A percentile compares a stretch with the other conserved stretches of the same genome.
Conservation (phyloP, 192 early-diverging fungal species). For the Backusella liffmaniae region DNA sequence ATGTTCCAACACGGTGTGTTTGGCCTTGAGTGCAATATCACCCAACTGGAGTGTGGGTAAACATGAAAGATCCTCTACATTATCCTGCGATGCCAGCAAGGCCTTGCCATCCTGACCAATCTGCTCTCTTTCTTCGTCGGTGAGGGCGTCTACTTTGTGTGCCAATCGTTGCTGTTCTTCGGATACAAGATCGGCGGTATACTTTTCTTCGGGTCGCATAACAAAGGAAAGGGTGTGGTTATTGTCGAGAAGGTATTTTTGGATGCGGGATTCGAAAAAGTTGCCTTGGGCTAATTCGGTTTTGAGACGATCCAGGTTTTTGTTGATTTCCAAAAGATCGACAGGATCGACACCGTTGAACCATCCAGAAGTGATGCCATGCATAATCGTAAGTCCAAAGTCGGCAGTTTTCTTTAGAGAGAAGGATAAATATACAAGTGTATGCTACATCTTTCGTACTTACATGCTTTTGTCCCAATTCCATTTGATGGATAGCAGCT, state of each 20-base stretch:
- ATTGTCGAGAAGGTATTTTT: conserved; percentile 81
- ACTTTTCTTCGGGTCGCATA: conserved; percentile 78
- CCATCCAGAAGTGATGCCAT: conserved; percentile 76
- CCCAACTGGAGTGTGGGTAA: conserved; percentile 80
- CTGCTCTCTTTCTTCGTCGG: conserved; percentile 53
- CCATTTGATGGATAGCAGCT: conserved; percentile 83
- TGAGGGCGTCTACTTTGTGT: conserved; percentile 58
- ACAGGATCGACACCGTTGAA: conserved; percentile 87
- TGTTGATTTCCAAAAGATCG: conserved; percentile 77
- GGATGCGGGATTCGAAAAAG: conserved; percentile 75
- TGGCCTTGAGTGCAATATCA: conserved; percentile 69
- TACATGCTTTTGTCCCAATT: conserved; percentile 88
- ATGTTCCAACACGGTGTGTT: conserved; percentile 57
- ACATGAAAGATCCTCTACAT: conserved; percentile 72
- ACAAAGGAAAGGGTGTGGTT: conserved; percentile 72
- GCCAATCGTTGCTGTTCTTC: conserved; percentile 70
- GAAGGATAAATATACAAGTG: not conserved
- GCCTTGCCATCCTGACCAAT: conserved; percentile 67
- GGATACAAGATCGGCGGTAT: conserved; percentile 52
- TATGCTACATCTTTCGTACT: not conserved
- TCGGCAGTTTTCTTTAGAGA: conserved; percentile 67
- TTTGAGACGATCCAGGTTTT: conserved; percentile 71
- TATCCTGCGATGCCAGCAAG: conserved; percentile 70
- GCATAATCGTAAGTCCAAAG: conserved; percentile 86
- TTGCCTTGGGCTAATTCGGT: conserved; percentile 51